Base-by-base conservation (phyloP, 768 basidiomycete genomes). In the Neoboletus subvelutipes region DNA sequence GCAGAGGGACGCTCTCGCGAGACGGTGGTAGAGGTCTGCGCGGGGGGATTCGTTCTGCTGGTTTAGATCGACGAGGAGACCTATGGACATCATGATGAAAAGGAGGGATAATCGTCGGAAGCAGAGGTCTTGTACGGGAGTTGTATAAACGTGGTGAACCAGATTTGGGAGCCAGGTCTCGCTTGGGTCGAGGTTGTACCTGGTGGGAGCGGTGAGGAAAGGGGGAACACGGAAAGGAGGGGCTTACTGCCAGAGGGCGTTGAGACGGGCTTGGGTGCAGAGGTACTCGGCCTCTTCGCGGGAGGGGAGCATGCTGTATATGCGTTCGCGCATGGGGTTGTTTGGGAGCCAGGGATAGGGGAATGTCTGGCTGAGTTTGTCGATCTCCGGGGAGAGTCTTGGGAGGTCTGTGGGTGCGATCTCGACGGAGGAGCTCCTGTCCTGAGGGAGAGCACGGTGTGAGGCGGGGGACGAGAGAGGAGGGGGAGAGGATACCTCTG, bases 231-330 rank as follows among this genome's bases (percentile, higher is more conserved):
- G 48, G 54, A 45, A 43, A 45, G 42, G 63, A 39, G 46, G 47
- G 46, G 78, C 85, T 63, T 69, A 87, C 86, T 87, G 87, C 87
- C 86, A 88, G 61, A 87, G 76, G 50, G 86, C 87, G 58, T 88
- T 87, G 61, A 76, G 76, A 53, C 83, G 80, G 39, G 86, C 86
- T 71, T 84, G 81, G 56, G 82, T 78, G 67, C 86, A 87, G 18
- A 86, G 78, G 28, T 77, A 75, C 52, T 79, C 75, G 1, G 87
- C 87, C 58, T 85, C 83, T 53, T 76, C 71, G 52, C 78, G 77
- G 20, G 83, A 76, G 39, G 87, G 87, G 36, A 89, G 77, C 64
- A 83, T 77, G 66, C 80, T 81, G 49, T 85, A 77, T 61, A 89
- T 87, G 37, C 81, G 78, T 62, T 83, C 79, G 41, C 86, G 80